A percentile compares a stretch with the other conserved stretches of the same genome.
phyloP scores from a whole-genome alignment of 768 basidiomycete genomes.

The Tulasnella sp. region DNA sequence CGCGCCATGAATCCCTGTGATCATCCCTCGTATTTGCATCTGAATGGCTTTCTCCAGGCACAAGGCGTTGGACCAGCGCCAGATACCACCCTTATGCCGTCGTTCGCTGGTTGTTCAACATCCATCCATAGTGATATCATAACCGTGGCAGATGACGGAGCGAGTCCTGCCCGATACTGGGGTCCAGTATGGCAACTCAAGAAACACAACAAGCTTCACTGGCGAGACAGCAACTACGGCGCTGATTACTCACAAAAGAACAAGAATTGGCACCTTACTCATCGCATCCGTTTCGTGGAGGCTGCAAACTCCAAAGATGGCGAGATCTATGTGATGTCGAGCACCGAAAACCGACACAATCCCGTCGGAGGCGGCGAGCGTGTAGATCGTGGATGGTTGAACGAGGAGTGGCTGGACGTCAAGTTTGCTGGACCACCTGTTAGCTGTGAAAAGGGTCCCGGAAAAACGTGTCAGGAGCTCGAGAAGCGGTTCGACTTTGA shows the following conservation, averaged over 20 bases:
- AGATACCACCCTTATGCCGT: conserved; percentile 34
- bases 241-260: neutral
- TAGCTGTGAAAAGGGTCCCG: conserved; percentile 20
- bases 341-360: neutral
- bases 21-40: conserved; percentile 29
- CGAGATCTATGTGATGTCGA: neutral
- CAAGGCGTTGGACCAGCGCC: neutral
- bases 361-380: conserved; percentile 3
- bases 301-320: neutral
- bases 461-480: neutral
- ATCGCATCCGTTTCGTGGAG: conserved; percentile 2
- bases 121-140: conserved; percentile 43
- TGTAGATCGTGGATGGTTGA: conserved; percentile 17
- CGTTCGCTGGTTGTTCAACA: conserved; percentile 42
- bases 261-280: conserved; percentile 3
- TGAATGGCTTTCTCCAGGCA: conserved; percentile 19
- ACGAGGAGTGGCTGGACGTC: conserved; percentile 23
- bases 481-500: neutral
- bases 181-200: conserved; percentile 1
- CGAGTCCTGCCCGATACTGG: neutral
- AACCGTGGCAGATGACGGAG: neutral
- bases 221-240: neutral
- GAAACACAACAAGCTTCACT: neutral
- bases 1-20: conserved; percentile 40
- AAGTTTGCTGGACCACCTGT: conserved; percentile 25